Evolutionary conservation across 805 yeast genomes (phyloP).

Genomic region (Teunomyces stri): DNA sequence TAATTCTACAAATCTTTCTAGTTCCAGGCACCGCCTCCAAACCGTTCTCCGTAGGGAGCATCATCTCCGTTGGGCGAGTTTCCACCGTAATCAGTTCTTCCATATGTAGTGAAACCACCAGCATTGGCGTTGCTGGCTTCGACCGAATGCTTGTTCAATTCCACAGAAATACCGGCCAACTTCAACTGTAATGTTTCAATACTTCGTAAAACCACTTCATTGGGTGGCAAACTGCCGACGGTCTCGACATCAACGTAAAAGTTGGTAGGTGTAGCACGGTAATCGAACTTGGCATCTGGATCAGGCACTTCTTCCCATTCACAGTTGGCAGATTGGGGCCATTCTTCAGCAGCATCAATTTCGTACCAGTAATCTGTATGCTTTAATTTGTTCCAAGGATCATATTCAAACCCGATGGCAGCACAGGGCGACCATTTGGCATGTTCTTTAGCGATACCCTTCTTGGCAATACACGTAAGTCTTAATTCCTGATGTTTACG

Average conservation of each 20-base stretch:
- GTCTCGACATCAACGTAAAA: conserved; percentile 92
- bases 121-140: conserved; percentile 42
- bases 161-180: conserved; percentile 80
- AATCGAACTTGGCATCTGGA: conserved; percentile 84
- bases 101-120: conserved; percentile 49
- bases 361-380: conserved; percentile 98
- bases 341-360: conserved; percentile 79
- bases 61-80: conserved; percentile 34
- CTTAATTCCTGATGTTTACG: conserved; percentile 90
- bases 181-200: conserved; percentile 84
- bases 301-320: conserved; percentile 96
- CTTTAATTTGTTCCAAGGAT: conserved; percentile 96
- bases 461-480: conserved; percentile 91
- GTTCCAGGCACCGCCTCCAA: conserved; percentile 13
- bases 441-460: conserved; percentile 96
- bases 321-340: conserved; percentile 88
- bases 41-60: conserved; percentile 15
- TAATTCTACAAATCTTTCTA: conserved; percentile 1
- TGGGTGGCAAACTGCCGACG: conserved; percentile 83
- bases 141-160: conserved; percentile 49
- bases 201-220: conserved; percentile 84
- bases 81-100: conserved; percentile 27
- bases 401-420: conserved; percentile 94
- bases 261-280: conserved; percentile 72
- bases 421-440: conserved; percentile 98